Evolutionary conservation across 106 monocot species (phyloP).

Genomic region (Narthecium ossifragum): DNA sequence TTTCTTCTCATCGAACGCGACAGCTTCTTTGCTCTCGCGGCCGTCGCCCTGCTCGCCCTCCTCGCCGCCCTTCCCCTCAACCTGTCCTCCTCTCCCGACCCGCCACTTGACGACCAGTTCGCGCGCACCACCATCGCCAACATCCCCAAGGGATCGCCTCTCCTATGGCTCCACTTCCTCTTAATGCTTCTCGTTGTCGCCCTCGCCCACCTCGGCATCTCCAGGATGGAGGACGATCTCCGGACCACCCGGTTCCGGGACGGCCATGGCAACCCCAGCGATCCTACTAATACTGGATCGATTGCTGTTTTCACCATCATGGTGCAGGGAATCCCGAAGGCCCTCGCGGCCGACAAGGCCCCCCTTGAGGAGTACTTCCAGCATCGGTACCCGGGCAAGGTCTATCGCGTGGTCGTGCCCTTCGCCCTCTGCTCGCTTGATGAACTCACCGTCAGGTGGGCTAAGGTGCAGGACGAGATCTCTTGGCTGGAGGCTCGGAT

Average conservation of each 20-base stretch:
- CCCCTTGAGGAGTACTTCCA: conserved; percentile 84
- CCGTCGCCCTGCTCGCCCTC: conserved; percentile 45
- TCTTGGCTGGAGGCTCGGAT: conserved; percentile 60
- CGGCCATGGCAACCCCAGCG: conserved; percentile 49
- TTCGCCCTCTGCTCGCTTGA: conserved; percentile 78
- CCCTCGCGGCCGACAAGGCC: conserved; percentile 53
- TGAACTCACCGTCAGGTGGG: conserved; percentile 41
- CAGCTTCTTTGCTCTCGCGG: conserved; percentile 48
- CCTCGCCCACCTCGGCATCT: conserved; percentile 72
- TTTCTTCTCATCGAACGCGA: conserved; percentile 87
- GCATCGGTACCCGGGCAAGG: conserved; percentile 84
- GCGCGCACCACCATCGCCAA: conserved; percentile 79
- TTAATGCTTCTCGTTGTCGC: conserved; percentile 53
- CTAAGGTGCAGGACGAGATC: conserved; percentile 50
- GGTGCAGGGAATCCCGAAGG: conserved; percentile 85
- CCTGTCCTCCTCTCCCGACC: conserved; percentile 21
- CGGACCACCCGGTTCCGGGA: conserved; percentile 65
- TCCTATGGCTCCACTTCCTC: conserved; percentile 79
- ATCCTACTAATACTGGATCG: conserved; percentile 43
- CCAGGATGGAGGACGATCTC: conserved; percentile 66
- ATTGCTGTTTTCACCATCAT: conserved; percentile 81
- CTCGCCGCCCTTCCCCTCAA: conserved; percentile 70
- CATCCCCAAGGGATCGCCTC: conserved; percentile 48
- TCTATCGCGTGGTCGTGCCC: conserved; percentile 70
- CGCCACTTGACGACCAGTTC: no score